These are phyloP conservation scores for Populus ilicifolia DNA, from an alignment of 345 rosid genomes.

Conservation along the genomic window DNA sequence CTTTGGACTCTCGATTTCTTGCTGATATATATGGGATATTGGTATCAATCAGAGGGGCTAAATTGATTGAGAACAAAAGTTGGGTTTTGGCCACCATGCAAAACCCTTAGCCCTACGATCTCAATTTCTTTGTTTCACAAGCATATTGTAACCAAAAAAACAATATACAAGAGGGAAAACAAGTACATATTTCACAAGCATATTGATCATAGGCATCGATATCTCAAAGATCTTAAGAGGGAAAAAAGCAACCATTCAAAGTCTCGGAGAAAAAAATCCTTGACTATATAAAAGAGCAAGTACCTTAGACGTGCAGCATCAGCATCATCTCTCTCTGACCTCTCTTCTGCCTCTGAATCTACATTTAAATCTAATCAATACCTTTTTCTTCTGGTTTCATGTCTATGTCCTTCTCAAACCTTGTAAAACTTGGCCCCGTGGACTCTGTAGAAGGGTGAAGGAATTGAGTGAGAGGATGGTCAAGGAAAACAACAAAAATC, in stretches of 20 bases:
- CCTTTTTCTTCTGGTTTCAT: not conserved
- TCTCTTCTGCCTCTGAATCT: too few species aligned
- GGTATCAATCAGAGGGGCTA: too few species aligned
- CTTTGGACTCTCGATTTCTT: too few species aligned
- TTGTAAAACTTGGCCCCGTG: not conserved
- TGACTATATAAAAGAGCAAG: not conserved
- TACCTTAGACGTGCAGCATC: not conserved
- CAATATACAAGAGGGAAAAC: too few species aligned
- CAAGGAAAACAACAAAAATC: slow-evolving; percentile 51
- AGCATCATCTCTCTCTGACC: not conserved
- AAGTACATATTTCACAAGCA: too few species aligned
- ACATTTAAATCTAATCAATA: too few species aligned
- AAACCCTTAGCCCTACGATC: too few species aligned
- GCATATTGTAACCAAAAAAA: not conserved
- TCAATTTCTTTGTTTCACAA: not conserved
- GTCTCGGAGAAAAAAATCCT: not conserved
- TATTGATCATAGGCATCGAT: too few species aligned
- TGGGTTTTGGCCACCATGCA: too few species aligned
- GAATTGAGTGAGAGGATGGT: slow-evolving; percentile 7
- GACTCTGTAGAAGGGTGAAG: not conserved
- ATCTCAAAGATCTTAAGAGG: not conserved
- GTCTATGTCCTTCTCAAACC: not conserved
- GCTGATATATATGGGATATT: too few species aligned
- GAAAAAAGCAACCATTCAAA: too few species aligned
- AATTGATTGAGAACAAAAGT: not conserved